These are phyloP conservation scores for Naematelia encephala DNA, from an alignment of 768 basidiomycete genomes.

Conservation along the genomic window DNA sequence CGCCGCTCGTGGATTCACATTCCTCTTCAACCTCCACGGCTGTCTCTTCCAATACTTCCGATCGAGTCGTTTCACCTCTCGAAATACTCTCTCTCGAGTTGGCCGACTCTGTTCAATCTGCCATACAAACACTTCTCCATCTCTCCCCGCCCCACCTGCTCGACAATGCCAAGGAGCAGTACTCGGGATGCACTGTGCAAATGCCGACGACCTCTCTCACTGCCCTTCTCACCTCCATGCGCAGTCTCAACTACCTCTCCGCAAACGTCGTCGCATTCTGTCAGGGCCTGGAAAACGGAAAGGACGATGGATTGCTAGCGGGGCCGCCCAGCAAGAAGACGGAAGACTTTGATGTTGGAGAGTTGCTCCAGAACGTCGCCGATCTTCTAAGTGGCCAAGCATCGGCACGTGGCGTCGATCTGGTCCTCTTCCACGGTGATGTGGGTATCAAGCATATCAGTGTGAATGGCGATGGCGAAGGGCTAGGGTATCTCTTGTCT, in stretches of 20 bases:
- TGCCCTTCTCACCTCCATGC: conserved; percentile 85
- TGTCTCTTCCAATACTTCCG: not conserved
- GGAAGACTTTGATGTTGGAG: conserved; percentile 88
- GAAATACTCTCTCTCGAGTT: conserved; percentile 70
- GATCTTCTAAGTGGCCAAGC: conserved; percentile 82
- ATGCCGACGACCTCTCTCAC: conserved; percentile 84
- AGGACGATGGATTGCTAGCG: conserved; percentile 15
- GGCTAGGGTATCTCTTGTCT: conserved; percentile 71
- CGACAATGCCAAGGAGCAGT: conserved; percentile 89
- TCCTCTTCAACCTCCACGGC: not conserved
- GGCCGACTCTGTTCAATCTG: conserved; percentile 84
- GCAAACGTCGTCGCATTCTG: conserved; percentile 55
- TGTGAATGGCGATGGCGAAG: conserved; percentile 80
- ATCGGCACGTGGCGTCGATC: conserved; percentile 77
- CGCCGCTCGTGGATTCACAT: not conserved
- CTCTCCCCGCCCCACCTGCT: conserved; percentile 84
- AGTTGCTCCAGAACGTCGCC: conserved; percentile 81
- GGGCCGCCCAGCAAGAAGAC: conserved; percentile 13
- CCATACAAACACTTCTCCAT: conserved; percentile 86
- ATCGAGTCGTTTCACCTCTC: conserved; percentile 25
- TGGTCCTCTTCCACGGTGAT: conserved; percentile 87
- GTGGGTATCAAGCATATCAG: conserved; percentile 80
- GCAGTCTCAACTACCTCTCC: conserved; percentile 86
- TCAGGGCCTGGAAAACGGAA: conserved; percentile 7
- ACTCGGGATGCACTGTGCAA: conserved; percentile 80